Percentiles rank a stretch among this genome's conserved stretches.
These are phyloP conservation scores for Fabrea salina DNA, from an alignment of 169 alveolate species.

Conservation along the genomic window DNA sequence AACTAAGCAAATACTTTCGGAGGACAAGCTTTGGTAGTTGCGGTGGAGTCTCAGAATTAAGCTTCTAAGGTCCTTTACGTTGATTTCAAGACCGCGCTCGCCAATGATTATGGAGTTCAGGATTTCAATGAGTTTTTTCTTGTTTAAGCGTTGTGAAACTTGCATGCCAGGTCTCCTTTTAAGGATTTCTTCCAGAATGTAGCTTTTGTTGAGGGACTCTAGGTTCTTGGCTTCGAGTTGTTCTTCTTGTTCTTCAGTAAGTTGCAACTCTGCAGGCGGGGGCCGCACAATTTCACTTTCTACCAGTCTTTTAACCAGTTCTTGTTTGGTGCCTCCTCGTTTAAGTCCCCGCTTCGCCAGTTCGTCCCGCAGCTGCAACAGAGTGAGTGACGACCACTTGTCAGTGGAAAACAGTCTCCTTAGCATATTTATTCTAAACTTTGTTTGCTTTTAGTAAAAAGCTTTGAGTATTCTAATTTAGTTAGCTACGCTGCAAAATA, in stretches of 20 bases:
- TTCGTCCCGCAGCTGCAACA: constrained; percentile 3
- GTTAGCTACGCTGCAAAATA: too few relatives aligned
- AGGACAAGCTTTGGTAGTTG: background rate
- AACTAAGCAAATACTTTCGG: background rate
- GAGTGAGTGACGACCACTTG: background rate
- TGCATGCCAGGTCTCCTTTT: background rate
- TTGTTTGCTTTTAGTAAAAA: too few relatives aligned
- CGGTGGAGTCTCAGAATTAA: background rate
- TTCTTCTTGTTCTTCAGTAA: background rate
- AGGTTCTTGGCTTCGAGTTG: background rate
- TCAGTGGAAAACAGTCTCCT: background rate
- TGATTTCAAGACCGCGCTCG: background rate
- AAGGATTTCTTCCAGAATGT: background rate
- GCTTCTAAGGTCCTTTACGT: background rate
- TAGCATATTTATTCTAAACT: background rate
- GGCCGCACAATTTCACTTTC: background rate
- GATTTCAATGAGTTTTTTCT: background rate
- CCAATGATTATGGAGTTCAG: background rate
- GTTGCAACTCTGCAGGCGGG: background rate
- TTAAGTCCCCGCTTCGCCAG: background rate
- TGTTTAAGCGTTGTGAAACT: background rate
- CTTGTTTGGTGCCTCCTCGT: background rate
- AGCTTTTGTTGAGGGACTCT: background rate
- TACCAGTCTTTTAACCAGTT: background rate
- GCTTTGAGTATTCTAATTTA: too few relatives aligned